phyloP scores from a whole-genome alignment of 2,329 filamentous ascomycete species.

The Exophiala phaeomuriformis region DNA sequence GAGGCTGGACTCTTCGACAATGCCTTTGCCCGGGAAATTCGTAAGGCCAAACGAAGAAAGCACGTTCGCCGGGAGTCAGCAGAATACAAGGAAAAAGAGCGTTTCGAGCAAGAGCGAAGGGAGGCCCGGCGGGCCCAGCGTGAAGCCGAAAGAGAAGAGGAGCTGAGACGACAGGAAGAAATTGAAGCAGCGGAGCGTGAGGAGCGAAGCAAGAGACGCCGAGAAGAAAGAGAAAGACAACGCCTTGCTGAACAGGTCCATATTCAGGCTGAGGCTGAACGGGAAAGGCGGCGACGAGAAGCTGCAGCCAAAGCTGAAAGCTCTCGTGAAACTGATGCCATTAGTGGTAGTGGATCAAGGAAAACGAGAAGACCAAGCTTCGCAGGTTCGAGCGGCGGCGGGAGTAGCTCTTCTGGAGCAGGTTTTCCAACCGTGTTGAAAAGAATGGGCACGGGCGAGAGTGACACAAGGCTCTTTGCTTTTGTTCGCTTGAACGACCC shows the following conservation, averaged over 20 bases:
- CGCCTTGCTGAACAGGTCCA: background rate
- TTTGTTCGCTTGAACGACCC: conserved; percentile 29
- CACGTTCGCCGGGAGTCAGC: conserved; percentile 16
- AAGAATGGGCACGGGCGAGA: conserved; percentile 35
- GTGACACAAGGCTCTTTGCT: conserved; percentile 36
- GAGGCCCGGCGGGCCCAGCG: conserved; percentile 11
- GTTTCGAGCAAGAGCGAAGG: conserved; percentile 15
- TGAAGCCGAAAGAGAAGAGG: conserved; percentile 1
- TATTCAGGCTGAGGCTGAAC: background rate
- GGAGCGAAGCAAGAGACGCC: conserved; percentile 3
- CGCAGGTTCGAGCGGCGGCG: conserved; percentile 13
- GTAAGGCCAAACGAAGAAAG: conserved; percentile 30
- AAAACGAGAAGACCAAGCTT: conserved; percentile 14
- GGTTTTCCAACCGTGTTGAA: conserved; percentile 19
- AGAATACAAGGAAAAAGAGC: conserved; percentile 23
- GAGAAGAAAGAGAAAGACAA: conserved; percentile 5
- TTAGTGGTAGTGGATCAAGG: conserved; percentile 2
- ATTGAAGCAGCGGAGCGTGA: conserved; percentile 3
- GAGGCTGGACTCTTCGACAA: conserved; percentile 31
- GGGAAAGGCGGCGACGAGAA: conserved; percentile 2
- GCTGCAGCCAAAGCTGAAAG: conserved; percentile 5
- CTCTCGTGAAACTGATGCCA: conserved; percentile 1
- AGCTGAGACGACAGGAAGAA: conserved; percentile 1
- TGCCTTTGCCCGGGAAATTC: conserved; percentile 27
- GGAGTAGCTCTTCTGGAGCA: conserved; percentile 12